phyloP scores from a whole-genome alignment of 106 monocot species.

The Hemerocallis citrina region DNA sequence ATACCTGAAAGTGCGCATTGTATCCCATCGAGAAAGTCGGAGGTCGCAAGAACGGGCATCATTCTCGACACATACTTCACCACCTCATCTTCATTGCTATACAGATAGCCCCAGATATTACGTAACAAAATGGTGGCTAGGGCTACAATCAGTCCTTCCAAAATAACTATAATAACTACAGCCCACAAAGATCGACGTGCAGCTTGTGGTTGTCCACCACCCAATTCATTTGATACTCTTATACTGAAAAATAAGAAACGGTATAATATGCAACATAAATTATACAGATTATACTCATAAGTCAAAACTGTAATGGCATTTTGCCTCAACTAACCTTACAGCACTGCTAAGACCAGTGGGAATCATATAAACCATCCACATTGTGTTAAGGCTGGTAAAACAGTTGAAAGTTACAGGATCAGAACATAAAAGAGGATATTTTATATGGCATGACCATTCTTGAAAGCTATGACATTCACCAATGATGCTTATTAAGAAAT shows the following conservation, averaged over 20 bases:
- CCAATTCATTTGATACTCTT: conserved; percentile 76
- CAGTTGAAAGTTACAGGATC: neutral
- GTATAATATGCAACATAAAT: no score
- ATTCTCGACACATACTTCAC: conserved; percentile 48
- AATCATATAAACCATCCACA: conserved; percentile 94
- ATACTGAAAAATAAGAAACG: conserved; percentile 23
- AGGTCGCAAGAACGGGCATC: conserved; percentile 70
- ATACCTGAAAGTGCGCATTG: conserved; percentile 85
- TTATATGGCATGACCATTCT: neutral
- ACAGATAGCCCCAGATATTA: conserved; percentile 56
- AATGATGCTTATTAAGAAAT: no score
- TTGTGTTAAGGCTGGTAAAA: conserved; percentile 62
- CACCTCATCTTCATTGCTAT: conserved; percentile 61
- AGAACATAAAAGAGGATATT: neutral
- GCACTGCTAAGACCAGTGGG: conserved; percentile 84
- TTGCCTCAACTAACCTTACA: conserved; percentile 38
- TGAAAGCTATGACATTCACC: neutral
- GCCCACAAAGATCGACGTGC: conserved; percentile 33
- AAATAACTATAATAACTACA: conserved; percentile 31
- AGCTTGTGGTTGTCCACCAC: conserved; percentile 37
- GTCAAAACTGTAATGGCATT: neutral
- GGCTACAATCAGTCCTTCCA: conserved; percentile 43
- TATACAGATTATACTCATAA: no score
- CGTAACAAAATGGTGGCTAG: conserved; percentile 38
- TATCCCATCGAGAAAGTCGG: conserved; percentile 78